Conservation (phyloP, 768 basidiomycete genomes). For the Tricholoma bakamatsutake region DNA sequence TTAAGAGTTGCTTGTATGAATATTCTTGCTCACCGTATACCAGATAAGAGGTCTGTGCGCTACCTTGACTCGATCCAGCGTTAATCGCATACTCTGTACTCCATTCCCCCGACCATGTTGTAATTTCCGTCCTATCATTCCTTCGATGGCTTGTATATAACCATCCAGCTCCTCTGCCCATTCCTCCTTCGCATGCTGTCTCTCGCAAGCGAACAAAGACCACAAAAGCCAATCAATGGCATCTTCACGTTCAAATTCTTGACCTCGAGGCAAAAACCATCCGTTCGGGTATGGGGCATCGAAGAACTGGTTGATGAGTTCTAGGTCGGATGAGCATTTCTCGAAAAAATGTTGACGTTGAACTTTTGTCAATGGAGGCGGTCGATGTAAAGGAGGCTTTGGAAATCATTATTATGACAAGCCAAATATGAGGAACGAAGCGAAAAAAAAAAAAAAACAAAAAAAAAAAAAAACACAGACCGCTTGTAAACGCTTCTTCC, state of each 20-base stretch:
- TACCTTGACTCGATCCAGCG: constrained; percentile 51
- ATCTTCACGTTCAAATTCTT: constrained; percentile 39
- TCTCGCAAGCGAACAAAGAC: constrained; percentile 48
- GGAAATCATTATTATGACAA: too few relatives aligned
- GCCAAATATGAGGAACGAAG: too few relatives aligned
- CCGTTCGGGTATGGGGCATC: constrained; percentile 34
- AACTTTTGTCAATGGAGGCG: constrained; percentile 31
- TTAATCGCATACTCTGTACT: constrained; percentile 42
- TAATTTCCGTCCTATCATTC: constrained; percentile 33
- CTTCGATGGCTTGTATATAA: constrained; percentile 39
- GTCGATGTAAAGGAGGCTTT: constrained; percentile 27
- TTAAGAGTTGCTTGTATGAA: neutral
- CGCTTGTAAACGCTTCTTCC: constrained; percentile 40
- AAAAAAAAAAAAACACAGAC: too few relatives aligned
- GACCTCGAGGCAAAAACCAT: constrained; percentile 44
- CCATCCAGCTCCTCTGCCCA: constrained; percentile 47
- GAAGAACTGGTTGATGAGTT: constrained; percentile 4
- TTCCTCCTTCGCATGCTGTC: constrained; percentile 20
- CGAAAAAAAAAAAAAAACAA: too few relatives aligned
- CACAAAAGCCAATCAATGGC: constrained; percentile 59
- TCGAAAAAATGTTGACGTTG: constrained; percentile 43
- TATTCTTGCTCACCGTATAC: constrained; percentile 45
- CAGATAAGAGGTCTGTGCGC: constrained; percentile 57
- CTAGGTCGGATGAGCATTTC: constrained; percentile 33
- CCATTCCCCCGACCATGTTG: constrained; percentile 32